Conservation (phyloP, 2,329 filamentous ascomycete genomes). For the Xylariales sp. region DNA sequence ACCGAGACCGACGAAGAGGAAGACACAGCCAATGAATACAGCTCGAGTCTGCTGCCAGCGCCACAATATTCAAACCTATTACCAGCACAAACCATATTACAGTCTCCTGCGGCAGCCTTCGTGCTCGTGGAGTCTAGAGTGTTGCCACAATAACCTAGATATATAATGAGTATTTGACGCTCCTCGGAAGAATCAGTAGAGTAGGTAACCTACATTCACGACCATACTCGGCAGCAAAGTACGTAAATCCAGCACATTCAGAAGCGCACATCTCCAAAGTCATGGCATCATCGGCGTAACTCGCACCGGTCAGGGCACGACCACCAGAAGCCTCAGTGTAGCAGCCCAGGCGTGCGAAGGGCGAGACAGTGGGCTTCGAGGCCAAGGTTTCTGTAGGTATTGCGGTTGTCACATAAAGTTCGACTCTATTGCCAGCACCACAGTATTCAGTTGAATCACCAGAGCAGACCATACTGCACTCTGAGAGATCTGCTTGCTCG, state of each 20-base stretch:
- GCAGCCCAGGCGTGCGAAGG: constrained; percentile 34
- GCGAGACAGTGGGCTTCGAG: constrained; percentile 29
- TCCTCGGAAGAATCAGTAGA: no score
- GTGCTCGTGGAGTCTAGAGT: constrained; percentile 27
- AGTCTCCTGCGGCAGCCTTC: constrained; percentile 27
- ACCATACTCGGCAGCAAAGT: constrained; percentile 34
- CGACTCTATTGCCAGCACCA: constrained; percentile 37
- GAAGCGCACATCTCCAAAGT: constrained; percentile 33
- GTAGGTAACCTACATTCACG: constrained; percentile 24
- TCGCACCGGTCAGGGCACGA: constrained; percentile 31
- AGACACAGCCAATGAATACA: constrained; percentile 25
- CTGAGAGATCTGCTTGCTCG: constrained; percentile 24
- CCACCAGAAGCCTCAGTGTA: constrained; percentile 33
- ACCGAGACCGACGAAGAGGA: constrained; percentile 9
- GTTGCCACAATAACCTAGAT: constrained; percentile 37
- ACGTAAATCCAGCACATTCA: constrained; percentile 30
- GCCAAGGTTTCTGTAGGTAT: constrained; percentile 29
- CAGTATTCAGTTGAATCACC: constrained; percentile 37
- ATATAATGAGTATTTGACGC: no score
- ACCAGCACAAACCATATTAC: constrained; percentile 33
- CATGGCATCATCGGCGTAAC: constrained; percentile 30
- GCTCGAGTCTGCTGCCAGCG: constrained; percentile 30
- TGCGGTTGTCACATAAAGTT: constrained; percentile 38
- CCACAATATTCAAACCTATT: constrained; percentile 33
- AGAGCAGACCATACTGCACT: constrained; percentile 37